A percentile compares a stretch with the other conserved stretches of the same genome.
Conservation (phyloP, 1,284 basidiomycete species). For the Tranzscheliella williamsii region DNA sequence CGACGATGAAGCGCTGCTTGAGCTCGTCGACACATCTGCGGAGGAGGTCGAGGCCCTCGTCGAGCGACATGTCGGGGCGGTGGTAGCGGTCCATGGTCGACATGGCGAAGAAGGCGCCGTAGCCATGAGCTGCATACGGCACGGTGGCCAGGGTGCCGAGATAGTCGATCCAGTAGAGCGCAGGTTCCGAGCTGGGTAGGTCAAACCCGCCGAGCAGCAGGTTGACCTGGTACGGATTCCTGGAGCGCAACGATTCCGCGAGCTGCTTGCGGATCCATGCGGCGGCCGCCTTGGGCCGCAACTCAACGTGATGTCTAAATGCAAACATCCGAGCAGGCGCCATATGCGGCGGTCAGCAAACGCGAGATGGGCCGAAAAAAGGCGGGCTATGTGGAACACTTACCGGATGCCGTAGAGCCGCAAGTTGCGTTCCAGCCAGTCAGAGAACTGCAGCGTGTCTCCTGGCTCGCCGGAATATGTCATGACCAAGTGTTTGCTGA, state of each 20-base stretch:
- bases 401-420: constrained; percentile 91
- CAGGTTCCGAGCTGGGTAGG: constrained; percentile 67
- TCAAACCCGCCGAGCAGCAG: constrained; percentile 92
- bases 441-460: constrained; percentile 94
- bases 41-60: constrained; percentile 82
- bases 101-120: constrained; percentile 88
- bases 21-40: constrained; percentile 86
- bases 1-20: constrained; percentile 73
- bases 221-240: constrained; percentile 87
- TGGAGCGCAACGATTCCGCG: constrained; percentile 84
- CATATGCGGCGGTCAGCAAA: no score
- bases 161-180: constrained; percentile 95
- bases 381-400: no score
- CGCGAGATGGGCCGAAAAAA: no score
- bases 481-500: constrained; percentile 92
- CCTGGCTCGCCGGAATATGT: constrained; percentile 89
- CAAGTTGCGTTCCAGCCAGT: constrained; percentile 93
- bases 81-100: constrained; percentile 82
- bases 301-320: constrained; percentile 69
- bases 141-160: constrained; percentile 85
- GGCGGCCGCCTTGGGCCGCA: constrained; percentile 86
- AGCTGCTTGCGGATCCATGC: constrained; percentile 91
- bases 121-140: constrained; percentile 93
- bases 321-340: no score
- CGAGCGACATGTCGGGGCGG: constrained; percentile 76